Evolutionary conservation across 495 filamentous ascomycete species (phyloP).

Genomic region (Durotheca rogersii): DNA sequence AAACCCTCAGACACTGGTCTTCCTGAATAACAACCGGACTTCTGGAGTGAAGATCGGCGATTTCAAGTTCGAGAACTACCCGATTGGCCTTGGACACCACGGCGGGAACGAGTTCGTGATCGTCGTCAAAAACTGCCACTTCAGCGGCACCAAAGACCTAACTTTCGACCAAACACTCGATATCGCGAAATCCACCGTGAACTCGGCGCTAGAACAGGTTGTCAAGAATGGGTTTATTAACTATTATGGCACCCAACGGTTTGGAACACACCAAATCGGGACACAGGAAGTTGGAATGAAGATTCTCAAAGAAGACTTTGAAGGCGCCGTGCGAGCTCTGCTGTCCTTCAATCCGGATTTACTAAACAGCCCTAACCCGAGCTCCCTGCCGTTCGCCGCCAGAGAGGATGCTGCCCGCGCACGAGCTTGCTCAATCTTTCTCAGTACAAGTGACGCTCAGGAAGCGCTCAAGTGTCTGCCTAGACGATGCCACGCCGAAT

Average conservation of each 20-base stretch:
- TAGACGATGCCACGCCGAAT: conserved; percentile 76
- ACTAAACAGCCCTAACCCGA: conserved; percentile 47
- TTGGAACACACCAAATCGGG: conserved; percentile 78
- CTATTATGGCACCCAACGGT: conserved; percentile 93
- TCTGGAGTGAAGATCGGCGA: conserved; percentile 67
- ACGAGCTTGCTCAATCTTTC: conserved; percentile 70
- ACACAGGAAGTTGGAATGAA: conserved; percentile 81
- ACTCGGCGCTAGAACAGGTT: conserved; percentile 55
- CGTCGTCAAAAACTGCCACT: conserved; percentile 78
- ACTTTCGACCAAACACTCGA: conserved; percentile 41
- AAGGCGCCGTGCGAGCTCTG: conserved; percentile 73
- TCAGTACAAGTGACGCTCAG: conserved; percentile 52
- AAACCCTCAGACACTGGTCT: conserved; percentile 60
- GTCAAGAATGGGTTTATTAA: conserved; percentile 80
- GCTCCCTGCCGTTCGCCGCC: conserved; percentile 23
- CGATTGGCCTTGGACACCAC: conserved; percentile 79
- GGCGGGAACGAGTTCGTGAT: conserved; percentile 89
- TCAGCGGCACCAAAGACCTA: conserved; percentile 44
- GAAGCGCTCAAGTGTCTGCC: conserved; percentile 70
- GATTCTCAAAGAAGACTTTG: conserved; percentile 76
- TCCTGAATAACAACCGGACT: conserved; percentile 61
- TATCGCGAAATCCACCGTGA: conserved; percentile 38
- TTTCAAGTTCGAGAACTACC: conserved; percentile 68
- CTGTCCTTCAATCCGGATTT: conserved; percentile 61
- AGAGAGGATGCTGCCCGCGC: conserved; percentile 82